Evolutionary conservation across 345 rosid genomes (phyloP).

Genomic region (Lenwebbia sp.): DNA sequence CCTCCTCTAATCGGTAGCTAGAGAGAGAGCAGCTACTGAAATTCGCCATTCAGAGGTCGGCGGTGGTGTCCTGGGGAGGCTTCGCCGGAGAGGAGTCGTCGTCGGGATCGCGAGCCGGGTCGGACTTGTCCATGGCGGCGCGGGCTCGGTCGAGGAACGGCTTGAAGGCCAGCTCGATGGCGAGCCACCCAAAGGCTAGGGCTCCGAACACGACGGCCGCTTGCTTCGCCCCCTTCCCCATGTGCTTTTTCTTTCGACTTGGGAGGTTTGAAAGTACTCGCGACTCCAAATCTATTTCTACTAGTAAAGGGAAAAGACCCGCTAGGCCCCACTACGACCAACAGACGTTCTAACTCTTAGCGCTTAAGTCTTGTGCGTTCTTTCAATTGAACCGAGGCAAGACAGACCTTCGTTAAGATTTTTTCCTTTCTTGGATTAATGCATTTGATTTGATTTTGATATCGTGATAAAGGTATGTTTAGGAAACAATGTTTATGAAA

Average conservation of each 20-base stretch:
- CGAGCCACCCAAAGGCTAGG: constrained; percentile 66
- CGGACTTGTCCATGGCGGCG: constrained; percentile 59
- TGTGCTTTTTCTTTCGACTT: neutral
- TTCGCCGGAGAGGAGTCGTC: constrained; percentile 2
- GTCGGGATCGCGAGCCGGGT: constrained; percentile 55
- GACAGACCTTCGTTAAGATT: neutral
- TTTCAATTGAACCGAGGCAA: neutral
- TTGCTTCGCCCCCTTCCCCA: constrained; percentile 23
- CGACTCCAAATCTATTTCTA: neutral
- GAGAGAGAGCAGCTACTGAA: neutral
- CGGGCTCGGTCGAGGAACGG: constrained; percentile 56
- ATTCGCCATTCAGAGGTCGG: neutral
- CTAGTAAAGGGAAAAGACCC: neutral
- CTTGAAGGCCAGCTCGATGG: constrained; percentile 74
- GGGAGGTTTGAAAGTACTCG: neutral
- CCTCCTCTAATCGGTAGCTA: neutral
- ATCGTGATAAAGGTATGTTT: too few species aligned
- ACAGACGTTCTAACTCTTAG: neutral
- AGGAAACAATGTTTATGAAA: neutral
- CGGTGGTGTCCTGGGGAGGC: neutral
- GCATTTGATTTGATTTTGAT: neutral
- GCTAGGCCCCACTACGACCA: neutral
- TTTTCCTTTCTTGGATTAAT: neutral
- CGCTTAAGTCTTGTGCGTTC: neutral
- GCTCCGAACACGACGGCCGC: constrained; percentile 63